phyloP scores from a whole-genome alignment of 345 rosid genomes.

The Linum trigynum region DNA sequence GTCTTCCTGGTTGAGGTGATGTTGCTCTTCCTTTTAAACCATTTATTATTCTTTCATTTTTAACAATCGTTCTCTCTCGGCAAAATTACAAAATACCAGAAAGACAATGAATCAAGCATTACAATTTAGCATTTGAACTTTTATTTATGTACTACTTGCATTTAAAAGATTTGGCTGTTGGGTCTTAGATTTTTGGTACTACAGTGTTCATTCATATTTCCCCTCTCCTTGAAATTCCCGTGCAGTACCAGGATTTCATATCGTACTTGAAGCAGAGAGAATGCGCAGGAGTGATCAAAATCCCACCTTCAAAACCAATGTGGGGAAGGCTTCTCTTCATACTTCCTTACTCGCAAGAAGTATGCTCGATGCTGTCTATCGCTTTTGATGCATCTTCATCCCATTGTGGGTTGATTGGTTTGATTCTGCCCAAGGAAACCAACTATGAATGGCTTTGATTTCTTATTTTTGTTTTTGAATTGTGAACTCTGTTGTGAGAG shows the following conservation, averaged over 20 bases:
- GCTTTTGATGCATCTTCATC: conserved; percentile 40
- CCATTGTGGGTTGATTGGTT: conserved; percentile 38
- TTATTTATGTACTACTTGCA: neutral
- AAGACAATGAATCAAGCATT: neutral
- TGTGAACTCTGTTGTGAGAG: too few relatives aligned
- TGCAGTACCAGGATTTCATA: conserved; percentile 87
- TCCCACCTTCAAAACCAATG: conserved; percentile 60
- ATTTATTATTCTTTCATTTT: too few relatives aligned
- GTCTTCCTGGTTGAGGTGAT: too few relatives aligned
- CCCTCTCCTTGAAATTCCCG: neutral
- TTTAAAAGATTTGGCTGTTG: neutral
- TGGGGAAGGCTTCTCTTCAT: conserved; percentile 96
- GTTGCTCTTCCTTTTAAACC: too few relatives aligned
- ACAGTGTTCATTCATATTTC: neutral
- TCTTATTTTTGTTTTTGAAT: neutral
- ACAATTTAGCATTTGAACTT: neutral
- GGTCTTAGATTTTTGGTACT: neutral
- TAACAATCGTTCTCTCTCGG: too few relatives aligned
- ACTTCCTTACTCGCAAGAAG: conserved; percentile 66
- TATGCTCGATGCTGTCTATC: conserved; percentile 69
- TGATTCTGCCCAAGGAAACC: conserved; percentile 86
- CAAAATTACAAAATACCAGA: neutral
- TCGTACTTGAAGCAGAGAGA: conserved; percentile 88
- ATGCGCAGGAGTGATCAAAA: conserved; percentile 94
- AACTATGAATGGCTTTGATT: conserved; percentile 56